Evolutionary conservation across 2,329 filamentous ascomycete genomes (phyloP), one percentile per base, ranked within the genome.

Genomic region (Colletotrichum kahawae): DNA sequence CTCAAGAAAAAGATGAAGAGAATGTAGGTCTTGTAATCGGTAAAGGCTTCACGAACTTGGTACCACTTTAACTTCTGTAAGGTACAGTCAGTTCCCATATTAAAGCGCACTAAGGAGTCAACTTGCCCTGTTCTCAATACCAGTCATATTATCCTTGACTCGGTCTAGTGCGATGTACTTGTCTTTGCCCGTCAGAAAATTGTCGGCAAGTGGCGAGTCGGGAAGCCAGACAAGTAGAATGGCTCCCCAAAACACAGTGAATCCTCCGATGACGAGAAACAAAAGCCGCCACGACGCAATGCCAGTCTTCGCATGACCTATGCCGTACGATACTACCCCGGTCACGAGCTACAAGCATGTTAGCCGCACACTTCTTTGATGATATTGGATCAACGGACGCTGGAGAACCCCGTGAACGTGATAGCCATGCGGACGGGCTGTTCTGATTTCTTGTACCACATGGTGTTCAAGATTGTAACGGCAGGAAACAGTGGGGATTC

Each of bases 41-140:
- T 51, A 13, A 51, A 51, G 43, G 43, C n/a, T 24, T 51, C 43
- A 0, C 43, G 43, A 21, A 51, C 43, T 24, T 51, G 43, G 6
- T 51, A 51, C 43, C 43, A 51, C 6, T 51, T 51, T 5, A 51
- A 24, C n/a, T 51, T 51, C 43, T 51, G 43, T 21, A 0, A 12
- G 0, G 18, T 13, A 21, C n/a, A 18, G 43, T 48, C n/a, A 48
- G n/a, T 43, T 3, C 38, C 5, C 18, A 43, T 1, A 10, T 43
- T 5, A 1, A 43, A 43, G 1, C 2, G 0, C 2, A n/a, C 38
- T 4, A 3, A 21, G 43, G 5, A 48, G 12, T 21, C 5, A 51
- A 21, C 43, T 51, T 51, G n/a, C 43, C 4, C n/a, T 51, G 4
- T 51, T 51, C 43, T 51, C 43, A 7, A 51, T 51, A 51, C 43